These are phyloP conservation scores for Phytophthora hybrid DNA, from an alignment of 352 stramenopile genomes.

Conservation along the genomic window DNA sequence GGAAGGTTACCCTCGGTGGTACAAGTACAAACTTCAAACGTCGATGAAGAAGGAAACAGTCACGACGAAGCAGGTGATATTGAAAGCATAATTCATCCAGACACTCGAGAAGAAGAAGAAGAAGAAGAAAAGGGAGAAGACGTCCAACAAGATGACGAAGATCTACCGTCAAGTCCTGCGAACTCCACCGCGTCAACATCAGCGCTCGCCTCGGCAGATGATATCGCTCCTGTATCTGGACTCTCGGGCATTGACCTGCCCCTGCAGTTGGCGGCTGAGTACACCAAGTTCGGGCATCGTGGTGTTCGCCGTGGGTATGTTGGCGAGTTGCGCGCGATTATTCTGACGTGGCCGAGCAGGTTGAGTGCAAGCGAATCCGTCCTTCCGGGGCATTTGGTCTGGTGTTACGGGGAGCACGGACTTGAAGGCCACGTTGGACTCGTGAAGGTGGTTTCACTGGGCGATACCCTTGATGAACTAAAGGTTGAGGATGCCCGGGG, in stretches of 20 bases:
- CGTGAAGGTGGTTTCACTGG: constrained; percentile 44
- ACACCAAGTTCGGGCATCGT: constrained; percentile 51
- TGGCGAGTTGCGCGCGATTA: constrained; percentile 45
- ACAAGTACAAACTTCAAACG: not conserved
- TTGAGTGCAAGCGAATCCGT: constrained; percentile 35
- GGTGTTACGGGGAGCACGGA: constrained; percentile 34
- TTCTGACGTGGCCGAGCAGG: constrained; percentile 54
- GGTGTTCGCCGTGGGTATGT: constrained; percentile 45
- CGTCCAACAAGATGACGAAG: not conserved
- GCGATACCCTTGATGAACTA: constrained; percentile 25
- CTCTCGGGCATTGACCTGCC: constrained; percentile 52
- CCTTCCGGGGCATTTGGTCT: constrained; percentile 48
- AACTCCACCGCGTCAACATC: constrained; percentile 12
- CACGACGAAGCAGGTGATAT: constrained; percentile 8
- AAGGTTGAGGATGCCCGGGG: constrained; percentile 40
- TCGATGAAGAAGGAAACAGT: not conserved
- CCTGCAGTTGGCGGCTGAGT: constrained; percentile 53
- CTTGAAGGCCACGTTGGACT: constrained; percentile 7
- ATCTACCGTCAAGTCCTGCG: not conserved
- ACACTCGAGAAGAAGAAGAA: not conserved
- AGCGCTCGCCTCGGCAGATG: constrained; percentile 33
- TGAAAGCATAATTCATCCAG: not conserved
- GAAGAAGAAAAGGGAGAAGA: constrained; percentile 25
- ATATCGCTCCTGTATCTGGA: constrained; percentile 48
- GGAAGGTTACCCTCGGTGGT: not conserved